Evolutionary conservation across 495 filamentous ascomycete genomes (phyloP).

Genomic region (Astrocystis sublimbata): DNA sequence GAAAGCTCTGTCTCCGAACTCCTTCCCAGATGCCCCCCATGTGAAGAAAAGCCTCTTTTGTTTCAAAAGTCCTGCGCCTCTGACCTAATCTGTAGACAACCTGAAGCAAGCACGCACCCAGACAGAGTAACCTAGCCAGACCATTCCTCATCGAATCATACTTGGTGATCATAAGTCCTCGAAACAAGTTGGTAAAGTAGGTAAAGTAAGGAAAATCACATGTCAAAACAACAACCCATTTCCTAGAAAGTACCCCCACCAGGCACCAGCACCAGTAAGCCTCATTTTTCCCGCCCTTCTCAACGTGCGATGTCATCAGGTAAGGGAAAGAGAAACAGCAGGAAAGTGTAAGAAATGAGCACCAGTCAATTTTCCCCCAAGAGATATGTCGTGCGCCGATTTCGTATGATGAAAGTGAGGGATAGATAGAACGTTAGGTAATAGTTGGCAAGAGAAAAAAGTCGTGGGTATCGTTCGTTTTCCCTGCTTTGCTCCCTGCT

Average conservation of each 20-base stretch:
- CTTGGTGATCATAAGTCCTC: conserved; percentile 11
- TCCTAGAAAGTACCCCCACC: not conserved
- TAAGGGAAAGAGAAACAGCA: too few relatives aligned
- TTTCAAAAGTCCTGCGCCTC: conserved; percentile 1
- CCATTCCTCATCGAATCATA: too few relatives aligned
- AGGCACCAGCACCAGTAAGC: not conserved
- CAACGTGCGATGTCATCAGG: too few relatives aligned
- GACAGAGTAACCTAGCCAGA: not conserved
- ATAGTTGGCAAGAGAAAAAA: too few relatives aligned
- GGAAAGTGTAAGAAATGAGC: conserved; percentile 18
- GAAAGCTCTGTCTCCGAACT: conserved; percentile 12
- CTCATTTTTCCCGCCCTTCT: not conserved
- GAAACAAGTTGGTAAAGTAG: too few relatives aligned
- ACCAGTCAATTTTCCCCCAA: conserved; percentile 18
- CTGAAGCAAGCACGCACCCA: not conserved
- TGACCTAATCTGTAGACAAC: not conserved
- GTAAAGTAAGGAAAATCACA: too few relatives aligned
- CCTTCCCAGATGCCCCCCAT: conserved; percentile 18
- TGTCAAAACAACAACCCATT: not conserved
- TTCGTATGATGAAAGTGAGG: conserved; percentile 16
- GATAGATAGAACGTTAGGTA: too few relatives aligned
- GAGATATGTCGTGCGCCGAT: conserved; percentile 19
- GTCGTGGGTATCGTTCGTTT: conserved; percentile 22
- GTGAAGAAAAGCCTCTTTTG: conserved; percentile 10
- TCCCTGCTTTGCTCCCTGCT: too few relatives aligned